phyloP scores from a whole-genome alignment of 1,139 yeast species.

The Lodderomyces theae region DNA sequence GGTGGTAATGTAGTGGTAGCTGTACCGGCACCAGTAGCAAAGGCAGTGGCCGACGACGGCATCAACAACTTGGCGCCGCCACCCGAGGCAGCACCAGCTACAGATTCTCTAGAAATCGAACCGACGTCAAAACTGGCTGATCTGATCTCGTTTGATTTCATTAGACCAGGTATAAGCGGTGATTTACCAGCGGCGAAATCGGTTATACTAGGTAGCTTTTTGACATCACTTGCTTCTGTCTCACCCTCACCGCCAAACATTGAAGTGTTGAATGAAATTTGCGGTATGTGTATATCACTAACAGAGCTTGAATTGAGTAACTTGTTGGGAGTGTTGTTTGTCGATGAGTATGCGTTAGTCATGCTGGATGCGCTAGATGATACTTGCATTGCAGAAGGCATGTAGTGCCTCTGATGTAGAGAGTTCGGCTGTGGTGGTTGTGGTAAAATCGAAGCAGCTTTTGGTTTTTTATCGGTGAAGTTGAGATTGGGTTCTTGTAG shows the following conservation, averaged over 20 bases:
- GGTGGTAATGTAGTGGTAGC: slow-evolving; percentile 20
- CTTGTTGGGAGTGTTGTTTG: slow-evolving; percentile 11
- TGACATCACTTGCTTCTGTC: slow-evolving; percentile 14
- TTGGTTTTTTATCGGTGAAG: slow-evolving; percentile 1
- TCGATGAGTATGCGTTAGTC: background rate
- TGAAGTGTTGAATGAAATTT: slow-evolving; percentile 38
- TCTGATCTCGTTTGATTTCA: slow-evolving; percentile 14
- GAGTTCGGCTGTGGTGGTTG: slow-evolving; percentile 13
- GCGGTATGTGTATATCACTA: slow-evolving; percentile 15
- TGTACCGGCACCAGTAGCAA: background rate
- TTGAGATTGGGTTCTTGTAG: background rate
- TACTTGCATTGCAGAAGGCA: background rate
- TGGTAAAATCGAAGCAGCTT: slow-evolving; percentile 8
- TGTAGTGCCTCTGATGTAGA: slow-evolving; percentile 6
- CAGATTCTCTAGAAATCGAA: no score
- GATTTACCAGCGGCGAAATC: slow-evolving; percentile 9
- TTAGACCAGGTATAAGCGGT: slow-evolving; percentile 9
- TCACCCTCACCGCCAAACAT: slow-evolving; percentile 25
- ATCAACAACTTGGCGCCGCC: background rate
- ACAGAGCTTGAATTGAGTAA: background rate
- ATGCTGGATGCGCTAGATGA: slow-evolving; percentile 2
- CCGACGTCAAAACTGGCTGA: slow-evolving; percentile 36
- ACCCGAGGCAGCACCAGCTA: background rate
- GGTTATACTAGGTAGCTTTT: slow-evolving; percentile 7
- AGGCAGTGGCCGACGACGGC: no score